Evolutionary conservation across 768 basidiomycete genomes (phyloP).

Genomic region (Leccinum disarticulatum): DNA sequence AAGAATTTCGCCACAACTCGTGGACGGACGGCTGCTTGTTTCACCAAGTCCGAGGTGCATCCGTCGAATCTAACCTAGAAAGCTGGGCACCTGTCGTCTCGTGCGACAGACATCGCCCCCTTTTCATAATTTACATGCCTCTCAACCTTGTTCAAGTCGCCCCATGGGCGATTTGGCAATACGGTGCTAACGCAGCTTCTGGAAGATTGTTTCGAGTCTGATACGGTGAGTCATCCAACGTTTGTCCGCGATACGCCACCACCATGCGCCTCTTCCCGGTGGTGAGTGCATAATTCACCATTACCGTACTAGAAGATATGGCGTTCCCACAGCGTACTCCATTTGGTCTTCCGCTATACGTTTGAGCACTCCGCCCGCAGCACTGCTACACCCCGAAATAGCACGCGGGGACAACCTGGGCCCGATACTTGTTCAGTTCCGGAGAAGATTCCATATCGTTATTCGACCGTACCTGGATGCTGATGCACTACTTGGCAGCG

Average conservation of each 20-base stretch:
- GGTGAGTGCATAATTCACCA: background rate
- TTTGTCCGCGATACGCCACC: background rate
- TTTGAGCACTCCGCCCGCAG: background rate
- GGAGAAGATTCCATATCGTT: conserved; percentile 5
- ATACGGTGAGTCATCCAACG: background rate
- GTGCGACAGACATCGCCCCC: background rate
- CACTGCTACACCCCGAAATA: conserved; percentile 2
- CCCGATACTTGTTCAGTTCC: background rate
- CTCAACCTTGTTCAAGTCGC: conserved; percentile 5
- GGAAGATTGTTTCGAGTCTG: background rate
- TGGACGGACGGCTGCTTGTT: background rate
- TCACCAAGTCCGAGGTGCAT: background rate
- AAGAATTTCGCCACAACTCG: background rate
- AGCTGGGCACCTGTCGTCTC: background rate
- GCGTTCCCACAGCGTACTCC: conserved; percentile 3
- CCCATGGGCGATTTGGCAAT: conserved; percentile 10
- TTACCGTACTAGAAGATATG: background rate
- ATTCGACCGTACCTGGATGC: background rate
- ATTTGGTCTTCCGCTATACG: conserved; percentile 6
- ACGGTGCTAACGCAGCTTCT: conserved; percentile 1
- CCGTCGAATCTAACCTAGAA: background rate
- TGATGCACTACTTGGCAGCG: background rate
- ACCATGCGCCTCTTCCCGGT: conserved; percentile 2
- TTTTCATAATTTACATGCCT: background rate
- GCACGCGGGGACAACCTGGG: background rate